A percentile compares a stretch with the other conserved stretches of the same genome.
Conservation (phyloP, 1,139 yeast species). For the Taiozyma sp. region DNA sequence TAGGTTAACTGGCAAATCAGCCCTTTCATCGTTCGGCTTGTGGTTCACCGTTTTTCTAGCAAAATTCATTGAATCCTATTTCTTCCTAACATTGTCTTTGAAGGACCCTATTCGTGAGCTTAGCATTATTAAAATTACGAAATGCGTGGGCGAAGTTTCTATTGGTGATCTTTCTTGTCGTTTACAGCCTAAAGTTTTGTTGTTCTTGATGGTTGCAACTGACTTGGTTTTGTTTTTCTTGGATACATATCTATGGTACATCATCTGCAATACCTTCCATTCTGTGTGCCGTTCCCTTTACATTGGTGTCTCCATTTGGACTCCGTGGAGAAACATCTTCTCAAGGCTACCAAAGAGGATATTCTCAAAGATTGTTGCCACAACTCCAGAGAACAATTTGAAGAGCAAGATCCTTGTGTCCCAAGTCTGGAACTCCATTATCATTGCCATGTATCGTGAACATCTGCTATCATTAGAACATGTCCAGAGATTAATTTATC, state of each 20-base stretch:
- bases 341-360: constrained; percentile 69
- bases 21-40: constrained; percentile 59
- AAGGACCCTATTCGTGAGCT: constrained; percentile 60
- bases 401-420: constrained; percentile 66
- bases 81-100: constrained; percentile 59
- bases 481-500: constrained; percentile 61
- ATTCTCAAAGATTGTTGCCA: constrained; percentile 61
- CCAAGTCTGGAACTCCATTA: constrained; percentile 70
- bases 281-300: constrained; percentile 69
- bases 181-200: constrained; percentile 54
- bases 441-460: constrained; percentile 66
- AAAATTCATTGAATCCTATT: constrained; percentile 60
- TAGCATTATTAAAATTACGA: constrained; percentile 32
- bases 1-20: constrained; percentile 51
- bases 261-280: constrained; percentile 62
- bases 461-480: constrained; percentile 66
- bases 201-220: constrained; percentile 57
- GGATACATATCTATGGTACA: constrained; percentile 75
- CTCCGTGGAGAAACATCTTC: constrained; percentile 74
- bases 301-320: constrained; percentile 67
- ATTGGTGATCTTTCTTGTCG: constrained; percentile 45
- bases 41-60: constrained; percentile 62
- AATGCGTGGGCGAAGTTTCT: constrained; percentile 57
- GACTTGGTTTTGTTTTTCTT: constrained; percentile 66
- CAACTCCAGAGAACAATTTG: constrained; percentile 40